Evolutionary conservation across 805 yeast genomes (phyloP).

Genomic region (Metschnikowia similis): DNA sequence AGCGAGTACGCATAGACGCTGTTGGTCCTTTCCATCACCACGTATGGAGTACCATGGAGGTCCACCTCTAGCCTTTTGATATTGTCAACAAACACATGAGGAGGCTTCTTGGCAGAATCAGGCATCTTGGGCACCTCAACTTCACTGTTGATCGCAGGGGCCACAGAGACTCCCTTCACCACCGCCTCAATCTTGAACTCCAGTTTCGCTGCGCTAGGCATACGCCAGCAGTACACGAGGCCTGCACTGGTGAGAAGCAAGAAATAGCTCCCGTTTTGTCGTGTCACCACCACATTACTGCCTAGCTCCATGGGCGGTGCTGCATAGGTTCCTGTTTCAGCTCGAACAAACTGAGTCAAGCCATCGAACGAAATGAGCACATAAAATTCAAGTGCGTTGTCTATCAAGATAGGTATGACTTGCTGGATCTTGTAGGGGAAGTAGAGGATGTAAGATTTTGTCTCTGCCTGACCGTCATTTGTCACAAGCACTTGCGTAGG

Average conservation of each 20-base stretch:
- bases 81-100: conserved; percentile 8
- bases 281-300: conserved; percentile 36
- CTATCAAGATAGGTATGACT: conserved; percentile 35
- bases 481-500: conserved; percentile 45
- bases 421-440: conserved; percentile 48
- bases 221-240: conserved; percentile 47
- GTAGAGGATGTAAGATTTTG: conserved; percentile 33
- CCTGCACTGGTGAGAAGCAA: conserved; percentile 50
- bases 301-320: conserved; percentile 54
- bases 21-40: conserved; percentile 29
- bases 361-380: conserved; percentile 59
- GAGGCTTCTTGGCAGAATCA: background rate
- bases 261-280: conserved; percentile 29
- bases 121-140: conserved; percentile 12
- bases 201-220: conserved; percentile 18
- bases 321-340: conserved; percentile 41
- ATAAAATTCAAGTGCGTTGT: conserved; percentile 38
- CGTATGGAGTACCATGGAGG: conserved; percentile 39
- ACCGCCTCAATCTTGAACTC: conserved; percentile 24
- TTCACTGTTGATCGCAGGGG: conserved; percentile 45
- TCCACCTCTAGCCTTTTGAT: conserved; percentile 28
- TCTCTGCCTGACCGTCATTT: conserved; percentile 30
- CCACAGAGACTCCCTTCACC: conserved; percentile 45
- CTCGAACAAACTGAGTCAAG: conserved; percentile 41
- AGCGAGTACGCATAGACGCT: conserved; percentile 42